A percentile compares a stretch with the other conserved stretches of the same genome.
These are phyloP conservation scores for Taxillus chinensis DNA, from an alignment of 164 flowering plant genomes.

Conservation along the genomic window DNA sequence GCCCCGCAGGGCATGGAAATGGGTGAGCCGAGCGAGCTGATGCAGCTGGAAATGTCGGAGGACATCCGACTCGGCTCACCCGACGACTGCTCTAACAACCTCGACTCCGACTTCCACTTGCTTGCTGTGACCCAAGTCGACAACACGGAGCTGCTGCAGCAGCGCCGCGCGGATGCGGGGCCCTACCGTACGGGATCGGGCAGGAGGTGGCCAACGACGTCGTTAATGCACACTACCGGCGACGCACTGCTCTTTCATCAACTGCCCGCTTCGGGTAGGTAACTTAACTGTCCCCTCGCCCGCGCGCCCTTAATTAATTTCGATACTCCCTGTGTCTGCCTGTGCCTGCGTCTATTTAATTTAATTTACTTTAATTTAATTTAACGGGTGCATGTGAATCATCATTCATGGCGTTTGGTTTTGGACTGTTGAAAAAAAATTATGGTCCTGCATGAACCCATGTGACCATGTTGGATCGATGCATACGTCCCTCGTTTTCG, in stretches of 20 bases:
- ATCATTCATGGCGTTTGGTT: no score
- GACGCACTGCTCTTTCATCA: constrained; percentile 14
- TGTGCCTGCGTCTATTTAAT: no score
- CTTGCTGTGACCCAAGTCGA: constrained; percentile 14
- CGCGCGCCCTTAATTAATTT: no score
- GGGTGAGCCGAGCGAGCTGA: constrained; percentile 54
- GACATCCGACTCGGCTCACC: constrained; percentile 80
- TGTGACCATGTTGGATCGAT: no score
- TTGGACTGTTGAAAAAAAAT: no score
- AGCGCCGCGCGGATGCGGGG: constrained; percentile 20
- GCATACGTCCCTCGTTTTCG: no score
- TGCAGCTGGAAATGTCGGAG: constrained; percentile 77
- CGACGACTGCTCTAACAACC: constrained; percentile 59
- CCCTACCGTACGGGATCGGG: constrained; percentile 26
- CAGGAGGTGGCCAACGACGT: constrained; percentile 31
- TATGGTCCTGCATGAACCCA: no score
- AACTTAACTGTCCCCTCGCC: background rate
- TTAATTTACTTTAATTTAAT: no score
- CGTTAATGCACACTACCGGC: constrained; percentile 16
- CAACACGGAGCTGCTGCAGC: constrained; percentile 14
- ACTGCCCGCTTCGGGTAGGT: constrained; percentile 33
- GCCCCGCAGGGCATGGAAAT: constrained; percentile 4
- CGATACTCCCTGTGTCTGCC: no score
- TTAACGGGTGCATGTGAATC: no score
- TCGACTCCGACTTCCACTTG: constrained; percentile 50